A percentile compares a stretch with the other conserved stretches of the same genome.
Evolutionary conservation across 257 asterid genomes (phyloP).

Genomic region (Striga asiatica): DNA sequence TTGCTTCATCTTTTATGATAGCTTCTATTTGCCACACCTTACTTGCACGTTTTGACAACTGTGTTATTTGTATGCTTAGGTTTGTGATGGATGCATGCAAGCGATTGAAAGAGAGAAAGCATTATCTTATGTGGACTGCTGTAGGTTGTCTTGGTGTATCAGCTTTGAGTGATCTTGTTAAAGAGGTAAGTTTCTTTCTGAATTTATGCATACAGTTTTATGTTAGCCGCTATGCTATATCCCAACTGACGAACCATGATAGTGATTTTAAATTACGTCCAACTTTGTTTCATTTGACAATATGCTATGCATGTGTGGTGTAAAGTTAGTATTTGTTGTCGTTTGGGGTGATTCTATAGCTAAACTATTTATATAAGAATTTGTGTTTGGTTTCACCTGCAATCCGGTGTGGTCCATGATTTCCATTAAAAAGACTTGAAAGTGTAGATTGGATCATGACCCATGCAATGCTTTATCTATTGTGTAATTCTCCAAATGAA

Average conservation of each 20-base stretch:
- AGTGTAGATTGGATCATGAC: constrained; percentile 15
- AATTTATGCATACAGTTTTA: neutral
- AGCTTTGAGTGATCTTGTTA: constrained; percentile 74
- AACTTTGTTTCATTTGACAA: no score
- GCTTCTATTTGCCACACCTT: neutral
- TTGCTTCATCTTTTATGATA: neutral
- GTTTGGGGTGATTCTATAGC: neutral
- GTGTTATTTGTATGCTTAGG: constrained; percentile 28
- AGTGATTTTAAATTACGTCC: constrained; percentile 2
- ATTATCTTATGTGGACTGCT: constrained; percentile 79
- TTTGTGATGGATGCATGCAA: constrained; percentile 61
- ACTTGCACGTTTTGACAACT: neutral
- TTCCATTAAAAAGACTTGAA: constrained; percentile 6
- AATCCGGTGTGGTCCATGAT: constrained; percentile 5
- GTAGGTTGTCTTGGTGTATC: constrained; percentile 78
- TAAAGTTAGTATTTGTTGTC: neutral
- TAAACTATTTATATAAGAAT: neutral
- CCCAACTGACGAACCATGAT: neutral
- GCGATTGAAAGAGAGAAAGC: constrained; percentile 66
- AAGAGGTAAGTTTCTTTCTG: constrained; percentile 45
- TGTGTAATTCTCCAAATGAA: constrained; percentile 8
- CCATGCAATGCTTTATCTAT: neutral
- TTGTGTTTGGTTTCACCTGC: constrained; percentile 8
- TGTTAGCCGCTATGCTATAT: neutral
- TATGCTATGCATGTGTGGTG: no score